Evolutionary conservation across 2,329 filamentous ascomycete genomes (phyloP), one percentile per base, ranked within the genome.

Genomic region (Pseudogymnoascus sp.): DNA sequence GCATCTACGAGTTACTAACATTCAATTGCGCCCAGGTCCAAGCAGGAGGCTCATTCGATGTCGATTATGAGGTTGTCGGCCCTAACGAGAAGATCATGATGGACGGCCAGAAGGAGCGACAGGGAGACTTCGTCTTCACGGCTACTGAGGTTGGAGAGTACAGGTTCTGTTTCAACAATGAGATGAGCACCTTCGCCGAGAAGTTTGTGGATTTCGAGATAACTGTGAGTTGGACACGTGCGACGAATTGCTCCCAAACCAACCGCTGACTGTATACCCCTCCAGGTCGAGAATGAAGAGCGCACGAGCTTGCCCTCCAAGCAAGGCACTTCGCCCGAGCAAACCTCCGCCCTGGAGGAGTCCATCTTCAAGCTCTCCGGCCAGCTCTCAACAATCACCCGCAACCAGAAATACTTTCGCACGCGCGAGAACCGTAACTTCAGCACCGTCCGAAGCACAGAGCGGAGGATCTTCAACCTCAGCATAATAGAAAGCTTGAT

Each of bases 361-460:
- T 93, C 91, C 42, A 89, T 97, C 71, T 91, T 95, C 81, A 97
- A 96, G 81, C 84, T 99, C 65, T 96, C 92, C 11, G 88, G 91
- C 67, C 91, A 96, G 74, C 81, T 99, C 60, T 96, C 92, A 12
- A 97, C 93, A 66, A 95, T 99, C 74, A 92, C 90, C 44, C 86
- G 95, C 73, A 97, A 96, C 81, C 95, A 99, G 74, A 99, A 99
- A 77, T 99, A 99, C 82, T 99, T 99, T 87, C 90, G 96, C 67
- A 99, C 95, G 2, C 88, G 95, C 69, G 95, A 99, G 82, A 99
- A 99, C 83, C 86, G 95, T 66, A 99, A 99, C 79, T 97, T 99
- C 79, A 96, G 91, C 79, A 99, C 95, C 8, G 95, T 99, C 71
- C 85, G 91, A 76, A 97, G 93, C 79, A 99, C 95, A 42, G 95